Conservation (phyloP, 805 yeast genomes). For the Kodamaea nitidulidarum region DNA sequence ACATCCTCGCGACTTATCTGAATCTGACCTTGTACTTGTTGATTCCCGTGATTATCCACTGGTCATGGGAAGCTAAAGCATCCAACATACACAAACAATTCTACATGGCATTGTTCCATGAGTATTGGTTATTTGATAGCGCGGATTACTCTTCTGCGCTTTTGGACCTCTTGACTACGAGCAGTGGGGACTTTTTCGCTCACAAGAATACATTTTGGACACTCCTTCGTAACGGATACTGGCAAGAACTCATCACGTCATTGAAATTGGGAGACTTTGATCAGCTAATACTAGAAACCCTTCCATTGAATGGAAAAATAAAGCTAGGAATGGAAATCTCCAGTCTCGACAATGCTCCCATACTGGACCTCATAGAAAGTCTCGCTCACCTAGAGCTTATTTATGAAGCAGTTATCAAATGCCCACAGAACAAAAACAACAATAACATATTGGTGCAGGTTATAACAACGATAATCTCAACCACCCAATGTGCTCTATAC, state of each 20-base stretch:
- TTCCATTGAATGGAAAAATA: conserved; percentile 16
- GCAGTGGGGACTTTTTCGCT: background rate
- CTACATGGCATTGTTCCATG: conserved; percentile 17
- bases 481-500: background rate
- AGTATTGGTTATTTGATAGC: conserved; percentile 21
- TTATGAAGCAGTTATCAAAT: conserved; percentile 10
- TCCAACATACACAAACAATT: conserved; percentile 4
- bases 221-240: conserved; percentile 24
- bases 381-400: conserved; percentile 7
- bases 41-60: conserved; percentile 34
- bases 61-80: conserved; percentile 17
- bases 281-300: conserved; percentile 21
- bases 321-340: too few species aligned
- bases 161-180: background rate
- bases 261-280: conserved; percentile 16
- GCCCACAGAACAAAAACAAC: conserved; percentile 18
- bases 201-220: conserved; percentile 22
- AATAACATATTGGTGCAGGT: conserved; percentile 18
- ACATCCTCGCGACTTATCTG: conserved; percentile 34
- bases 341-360: conserved; percentile 9
- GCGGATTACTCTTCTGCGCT: conserved; percentile 6
- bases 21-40: conserved; percentile 25
- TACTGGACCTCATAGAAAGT: too few species aligned
- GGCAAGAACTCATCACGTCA: conserved; percentile 22
- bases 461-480: conserved; percentile 14